Percentiles rank a stretch among this genome's conserved stretches.
Evolutionary conservation across 208 protist genomes (phyloP).

Genomic region (Wallacemonas collosoma): DNA sequence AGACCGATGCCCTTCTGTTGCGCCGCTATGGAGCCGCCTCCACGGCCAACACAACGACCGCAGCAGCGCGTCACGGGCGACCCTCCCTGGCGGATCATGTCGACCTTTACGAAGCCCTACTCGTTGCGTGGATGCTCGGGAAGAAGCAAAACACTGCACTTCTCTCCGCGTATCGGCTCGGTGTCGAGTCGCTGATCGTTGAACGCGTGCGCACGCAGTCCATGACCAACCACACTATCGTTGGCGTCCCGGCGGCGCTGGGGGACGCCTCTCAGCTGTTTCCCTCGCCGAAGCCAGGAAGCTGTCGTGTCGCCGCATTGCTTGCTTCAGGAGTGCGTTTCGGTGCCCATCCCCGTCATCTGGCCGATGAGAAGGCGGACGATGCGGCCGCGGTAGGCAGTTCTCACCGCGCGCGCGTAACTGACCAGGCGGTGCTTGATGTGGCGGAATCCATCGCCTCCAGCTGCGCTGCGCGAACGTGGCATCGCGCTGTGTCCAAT

Average conservation of each 20-base stretch:
- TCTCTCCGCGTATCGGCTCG: slow-evolving; percentile 23
- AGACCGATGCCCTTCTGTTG: background rate
- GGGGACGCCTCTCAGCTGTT: slow-evolving; percentile 28
- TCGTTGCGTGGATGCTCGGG: slow-evolving; percentile 33
- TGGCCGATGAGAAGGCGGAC: background rate
- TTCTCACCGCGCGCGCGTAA: slow-evolving; percentile 8
- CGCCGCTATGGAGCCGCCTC: background rate
- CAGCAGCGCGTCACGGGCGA: background rate
- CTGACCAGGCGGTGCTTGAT: slow-evolving; percentile 16
- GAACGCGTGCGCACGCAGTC: slow-evolving; percentile 28
- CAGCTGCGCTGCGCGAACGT: slow-evolving; percentile 28
- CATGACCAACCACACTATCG: slow-evolving; percentile 38
- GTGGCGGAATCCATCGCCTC: slow-evolving; percentile 49
- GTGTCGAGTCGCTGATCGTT: slow-evolving; percentile 17
- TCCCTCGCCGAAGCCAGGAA: background rate
- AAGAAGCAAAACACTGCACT: slow-evolving; percentile 19
- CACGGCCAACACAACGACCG: background rate
- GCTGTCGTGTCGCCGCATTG: slow-evolving; percentile 16
- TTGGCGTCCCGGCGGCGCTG: slow-evolving; percentile 21
- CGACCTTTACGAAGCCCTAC: slow-evolving; percentile 23
- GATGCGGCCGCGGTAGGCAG: background rate
- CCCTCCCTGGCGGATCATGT: background rate
- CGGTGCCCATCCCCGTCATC: slow-evolving; percentile 23
- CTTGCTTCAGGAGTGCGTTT: slow-evolving; percentile 32
- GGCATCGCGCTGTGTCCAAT: background rate